Base-by-base conservation (phyloP, 495 filamentous ascomycete species). In the Podospora sp. region DNA sequence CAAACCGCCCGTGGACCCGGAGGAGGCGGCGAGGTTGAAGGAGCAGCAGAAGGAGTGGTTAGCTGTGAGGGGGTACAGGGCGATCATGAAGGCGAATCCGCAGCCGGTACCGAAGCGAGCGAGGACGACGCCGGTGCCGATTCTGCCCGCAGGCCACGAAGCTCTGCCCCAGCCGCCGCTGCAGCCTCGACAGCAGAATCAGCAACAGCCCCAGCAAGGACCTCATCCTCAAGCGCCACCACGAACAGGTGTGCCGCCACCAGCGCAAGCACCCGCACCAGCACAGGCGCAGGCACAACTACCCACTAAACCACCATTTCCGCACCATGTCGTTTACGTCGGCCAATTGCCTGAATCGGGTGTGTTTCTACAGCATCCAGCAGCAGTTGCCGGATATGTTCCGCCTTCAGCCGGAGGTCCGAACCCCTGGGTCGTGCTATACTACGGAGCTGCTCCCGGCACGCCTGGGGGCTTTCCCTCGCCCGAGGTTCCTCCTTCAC, bases 401-500 rank as follows among this genome's bases (percentile, higher is more conserved):
- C 61, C 61, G 46, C 22, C 61, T 14, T 27, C 40, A 2, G 22
- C 18, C 7, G 46, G 14, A 6, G 46, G 25, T 1, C 46, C 61
- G 16, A 21, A 8, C 11, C 21, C 46, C n/a, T 63, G 61, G 61
- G 49, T 63, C 6, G 61, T 63, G 6, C 21, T 63, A 18, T 63
- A 63, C 26, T 33, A 20, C 36, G 40, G 52, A 55, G 7, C 20
- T 20, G 7, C 52, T 55, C 52, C 52, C 8, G 52, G 52, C 9
- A 22, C 52, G 2, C 24, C n/a, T 12, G 52, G 52, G 3, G 21
- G 40, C 40, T 46, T 46, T 11, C 40, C 40, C 14, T 46, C 14
- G 16, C 40, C 40, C 5, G 40, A 55, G 2, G 21, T 6, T 2
- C 52, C 52, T 55, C 16, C 6, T 55, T n/a, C 14, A 12, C 52